Base-by-base conservation (phyloP, 345 rosid genomes). In the Gossypium mustelinum region DNA sequence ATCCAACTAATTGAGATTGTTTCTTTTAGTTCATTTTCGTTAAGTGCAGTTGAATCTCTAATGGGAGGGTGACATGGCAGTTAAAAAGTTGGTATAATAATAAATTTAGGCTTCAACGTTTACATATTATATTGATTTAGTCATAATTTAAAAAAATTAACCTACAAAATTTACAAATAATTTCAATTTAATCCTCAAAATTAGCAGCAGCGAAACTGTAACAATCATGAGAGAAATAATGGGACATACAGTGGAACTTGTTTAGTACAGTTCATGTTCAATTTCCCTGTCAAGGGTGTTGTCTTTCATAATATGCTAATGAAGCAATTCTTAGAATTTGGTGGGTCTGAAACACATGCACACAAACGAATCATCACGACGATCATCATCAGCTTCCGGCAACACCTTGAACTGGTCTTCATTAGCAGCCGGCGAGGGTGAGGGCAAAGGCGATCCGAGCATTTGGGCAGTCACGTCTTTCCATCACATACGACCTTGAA, bases 401-500 rank as follows among this genome's bases (percentile, higher is more conserved):
- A 10, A 64, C 25, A 4, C 57, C 74, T 3, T 11, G 56, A 79
- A 70, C 56, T 65, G 13, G 9, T 62, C 76, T 13, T 76, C 47
- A 55, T 81, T 69, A 68, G 62, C 67, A 9, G 62, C 61, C 2
- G 84, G 11, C 2, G 58, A 16, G 1, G 2, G 24, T 1, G 18
- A 55, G 24, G 55, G 18, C n/a, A 13, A 51, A 5, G 81, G 72
- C 14, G 77, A 43, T 2, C 55, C 72, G 7, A 52, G 73, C 71
- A 63, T 77, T 60, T 76, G 71, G 27, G 85, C 27, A 41, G 67
- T 70, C 67, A 83, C 85, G 68, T 87, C 91, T 60, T 86, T 78
- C 94, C 98, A 75, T 87, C 86, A 71, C 89, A 86, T 61, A 90
- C 73, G 68, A 90, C 75, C 80, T 81, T 94, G 45, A 92, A 64